phyloP scores from a whole-genome alignment of 805 yeast species.

The Candida schatavii region DNA sequence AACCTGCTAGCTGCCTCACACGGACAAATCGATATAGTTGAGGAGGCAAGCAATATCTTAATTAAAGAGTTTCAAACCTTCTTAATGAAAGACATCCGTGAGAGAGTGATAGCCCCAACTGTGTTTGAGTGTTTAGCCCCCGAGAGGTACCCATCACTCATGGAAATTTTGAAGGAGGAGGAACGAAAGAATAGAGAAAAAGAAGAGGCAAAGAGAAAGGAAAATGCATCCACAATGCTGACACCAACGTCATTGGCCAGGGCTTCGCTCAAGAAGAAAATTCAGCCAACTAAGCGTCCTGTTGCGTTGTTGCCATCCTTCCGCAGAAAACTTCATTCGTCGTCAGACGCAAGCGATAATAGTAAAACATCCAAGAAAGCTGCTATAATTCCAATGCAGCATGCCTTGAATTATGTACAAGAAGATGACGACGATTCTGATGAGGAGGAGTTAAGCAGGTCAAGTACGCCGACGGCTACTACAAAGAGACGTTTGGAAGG shows the following conservation, averaged over 20 bases:
- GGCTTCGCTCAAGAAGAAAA: conserved; percentile 19
- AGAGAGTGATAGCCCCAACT: conserved; percentile 66
- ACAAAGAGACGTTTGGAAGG: conserved; percentile 27
- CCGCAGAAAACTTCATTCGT: conserved; percentile 21
- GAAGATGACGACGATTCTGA: conserved; percentile 33
- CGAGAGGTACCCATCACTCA: conserved; percentile 52
- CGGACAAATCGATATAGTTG: conserved; percentile 36
- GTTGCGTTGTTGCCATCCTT: conserved; percentile 30
- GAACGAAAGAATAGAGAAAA: conserved; percentile 10
- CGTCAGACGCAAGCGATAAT: conserved; percentile 3
- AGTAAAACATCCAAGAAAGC: conserved; percentile 24
- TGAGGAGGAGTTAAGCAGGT: conserved; percentile 30
- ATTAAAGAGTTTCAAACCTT: conserved; percentile 62
- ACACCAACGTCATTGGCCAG: conserved; percentile 22
- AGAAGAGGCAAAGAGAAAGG: not conserved
- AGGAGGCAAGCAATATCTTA: conserved; percentile 58
- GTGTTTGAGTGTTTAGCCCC: conserved; percentile 61
- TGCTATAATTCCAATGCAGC: conserved; percentile 49
- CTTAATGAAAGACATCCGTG: conserved; percentile 69
- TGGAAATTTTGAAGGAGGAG: conserved; percentile 33
- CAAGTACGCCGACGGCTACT: conserved; percentile 30
- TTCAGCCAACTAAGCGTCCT: conserved; percentile 9
- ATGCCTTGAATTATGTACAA: conserved; percentile 46
- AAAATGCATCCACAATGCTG: conserved; percentile 14
- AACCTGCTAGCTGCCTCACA: not conserved